These are phyloP conservation scores for Globisporangium cylindrosporum DNA, from an alignment of 352 stramenopile species.

Conservation along the genomic window DNA sequence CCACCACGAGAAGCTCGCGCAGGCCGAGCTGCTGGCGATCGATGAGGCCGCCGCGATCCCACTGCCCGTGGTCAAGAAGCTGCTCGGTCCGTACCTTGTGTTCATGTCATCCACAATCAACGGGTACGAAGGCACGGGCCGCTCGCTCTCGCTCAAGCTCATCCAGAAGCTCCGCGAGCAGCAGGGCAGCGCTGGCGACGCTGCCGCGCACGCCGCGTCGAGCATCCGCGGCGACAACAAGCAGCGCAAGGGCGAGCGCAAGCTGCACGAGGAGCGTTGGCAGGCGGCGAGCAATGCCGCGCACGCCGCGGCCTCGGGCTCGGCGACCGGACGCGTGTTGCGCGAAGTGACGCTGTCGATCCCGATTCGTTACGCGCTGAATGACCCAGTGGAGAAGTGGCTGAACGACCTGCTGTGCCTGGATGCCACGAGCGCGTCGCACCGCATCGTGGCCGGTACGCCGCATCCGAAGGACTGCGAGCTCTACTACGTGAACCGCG, in stretches of 20 bases:
- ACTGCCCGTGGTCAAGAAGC: conserved; percentile 95
- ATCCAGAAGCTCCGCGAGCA: conserved; percentile 97
- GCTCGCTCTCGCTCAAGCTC: conserved; percentile 98
- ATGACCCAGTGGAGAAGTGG: conserved; percentile 97
- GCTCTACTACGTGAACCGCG: conserved; percentile 98
- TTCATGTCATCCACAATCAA: conserved; percentile 99
- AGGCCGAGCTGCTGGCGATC: conserved; percentile 97
- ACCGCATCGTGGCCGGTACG: conserved; percentile 91
- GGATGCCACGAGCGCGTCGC: conserved; percentile 79
- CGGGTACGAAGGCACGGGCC: conserved; percentile 99
- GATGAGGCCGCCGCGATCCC: conserved; percentile 99
- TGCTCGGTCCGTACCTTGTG: conserved; percentile 96
- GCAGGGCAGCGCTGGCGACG: conserved; percentile 79
- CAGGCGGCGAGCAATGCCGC: conserved; percentile 89
- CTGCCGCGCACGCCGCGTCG: conserved; percentile 48
- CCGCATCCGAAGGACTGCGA: conserved; percentile 96
- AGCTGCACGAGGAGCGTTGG: conserved; percentile 97
- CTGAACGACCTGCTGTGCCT: conserved; percentile 97
- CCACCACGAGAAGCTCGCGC: conserved; percentile 95
- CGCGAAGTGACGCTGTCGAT: conserved; percentile 95
- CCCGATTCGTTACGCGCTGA: conserved; percentile 96
- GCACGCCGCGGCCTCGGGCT: conserved; percentile 45
- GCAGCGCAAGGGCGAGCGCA: conserved; percentile 93
- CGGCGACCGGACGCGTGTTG: conserved; percentile 73
- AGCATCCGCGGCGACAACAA: conserved; percentile 88